phyloP scores from a whole-genome alignment of 2,329 filamentous ascomycete genomes.

The Cytospora leucostoma region DNA sequence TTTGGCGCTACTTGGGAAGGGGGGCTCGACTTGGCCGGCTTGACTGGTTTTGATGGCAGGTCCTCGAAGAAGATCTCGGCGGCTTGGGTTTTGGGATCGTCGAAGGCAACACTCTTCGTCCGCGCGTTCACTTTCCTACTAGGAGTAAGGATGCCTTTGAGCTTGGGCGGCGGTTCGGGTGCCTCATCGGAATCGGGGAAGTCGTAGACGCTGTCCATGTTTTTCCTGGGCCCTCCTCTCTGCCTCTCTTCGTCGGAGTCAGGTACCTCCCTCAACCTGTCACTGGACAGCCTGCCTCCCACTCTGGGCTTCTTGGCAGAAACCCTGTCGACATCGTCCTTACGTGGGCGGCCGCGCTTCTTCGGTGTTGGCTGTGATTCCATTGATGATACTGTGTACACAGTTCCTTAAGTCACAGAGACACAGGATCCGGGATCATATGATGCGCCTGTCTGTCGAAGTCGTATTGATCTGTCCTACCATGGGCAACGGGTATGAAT shows the following conservation, averaged over 20 bases:
- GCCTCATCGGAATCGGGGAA: conserved; percentile 29
- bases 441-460: not conserved
- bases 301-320: conserved; percentile 30
- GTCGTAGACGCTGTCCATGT: conserved; percentile 28
- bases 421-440: not conserved
- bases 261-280: conserved; percentile 30
- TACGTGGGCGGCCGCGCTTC: conserved; percentile 26
- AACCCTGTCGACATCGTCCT: conserved; percentile 16
- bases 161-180: conserved; percentile 29
- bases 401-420: not conserved
- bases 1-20: conserved; percentile 18
- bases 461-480: not conserved
- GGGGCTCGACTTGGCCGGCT: conserved; percentile 30
- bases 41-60: conserved; percentile 43
- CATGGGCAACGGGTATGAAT: not conserved
- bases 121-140: conserved; percentile 45
- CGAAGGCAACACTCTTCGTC: conserved; percentile 59
- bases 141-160: conserved; percentile 60
- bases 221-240: not conserved
- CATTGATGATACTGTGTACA: conserved; percentile 6
- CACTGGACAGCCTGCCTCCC: conserved; percentile 3
- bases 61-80: conserved; percentile 57
- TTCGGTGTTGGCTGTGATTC: conserved; percentile 14
- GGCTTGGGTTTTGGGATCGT: conserved; percentile 34
- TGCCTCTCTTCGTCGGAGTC: conserved; percentile 31